Percentiles rank a stretch among this genome's conserved stretches.
Evolutionary conservation across 2,329 filamentous ascomycete genomes (phyloP).

Genomic region (Stemphylium vesicarium): DNA sequence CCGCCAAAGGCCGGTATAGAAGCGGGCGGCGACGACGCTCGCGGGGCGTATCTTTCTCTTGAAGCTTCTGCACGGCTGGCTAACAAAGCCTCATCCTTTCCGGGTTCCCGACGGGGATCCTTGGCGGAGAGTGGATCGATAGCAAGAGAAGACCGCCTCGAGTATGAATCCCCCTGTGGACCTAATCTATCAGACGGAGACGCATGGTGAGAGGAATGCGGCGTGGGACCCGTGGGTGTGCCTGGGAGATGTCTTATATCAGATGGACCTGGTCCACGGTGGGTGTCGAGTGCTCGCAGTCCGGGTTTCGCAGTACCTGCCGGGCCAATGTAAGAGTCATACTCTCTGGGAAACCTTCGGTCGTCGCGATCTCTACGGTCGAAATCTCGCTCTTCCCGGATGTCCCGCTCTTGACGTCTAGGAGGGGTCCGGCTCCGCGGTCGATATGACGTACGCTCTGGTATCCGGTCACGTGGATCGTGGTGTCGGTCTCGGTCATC

Average conservation of each 20-base stretch:
- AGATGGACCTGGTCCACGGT: conserved; percentile 33
- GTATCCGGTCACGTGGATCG: conserved; percentile 41
- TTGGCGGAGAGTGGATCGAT: conserved; percentile 42
- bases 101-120: conserved; percentile 48
- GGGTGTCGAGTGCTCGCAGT: conserved; percentile 39
- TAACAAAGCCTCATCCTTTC: conserved; percentile 53
- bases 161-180: conserved; percentile 40
- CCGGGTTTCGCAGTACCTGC: conserved; percentile 39
- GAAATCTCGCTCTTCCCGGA: conserved; percentile 48
- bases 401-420: conserved; percentile 57
- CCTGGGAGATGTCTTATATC: conserved; percentile 43
- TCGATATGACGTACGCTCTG: conserved; percentile 57
- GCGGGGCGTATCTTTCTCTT: conserved; percentile 54
- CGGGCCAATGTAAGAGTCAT: conserved; percentile 51
- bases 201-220: conserved; percentile 42
- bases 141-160: conserved; percentile 46
- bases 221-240: conserved; percentile 43
- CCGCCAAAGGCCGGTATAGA: conserved; percentile 64
- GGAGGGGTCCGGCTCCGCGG: conserved; percentile 71
- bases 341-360: conserved; percentile 54
- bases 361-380: conserved; percentile 51
- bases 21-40: conserved; percentile 60
- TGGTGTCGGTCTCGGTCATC: conserved; percentile 61
- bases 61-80: conserved; percentile 55
- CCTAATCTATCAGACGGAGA: conserved; percentile 43